Evolutionary conservation across 441 rosid species (phyloP), one percentile per base, ranked within the genome.

Genomic region (Pelargonium cotyledonis): DNA sequence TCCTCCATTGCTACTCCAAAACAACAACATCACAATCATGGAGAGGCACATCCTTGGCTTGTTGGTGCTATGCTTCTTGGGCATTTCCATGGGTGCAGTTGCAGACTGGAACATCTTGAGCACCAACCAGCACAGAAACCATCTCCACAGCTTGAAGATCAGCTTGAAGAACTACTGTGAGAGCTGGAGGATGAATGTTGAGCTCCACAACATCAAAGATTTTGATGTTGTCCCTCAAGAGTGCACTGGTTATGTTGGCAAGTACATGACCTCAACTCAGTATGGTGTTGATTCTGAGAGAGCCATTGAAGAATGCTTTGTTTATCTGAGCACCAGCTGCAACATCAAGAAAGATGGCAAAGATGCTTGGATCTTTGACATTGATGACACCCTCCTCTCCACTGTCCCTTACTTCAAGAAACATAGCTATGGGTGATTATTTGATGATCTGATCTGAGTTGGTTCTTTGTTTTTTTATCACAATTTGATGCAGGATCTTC

Each of bases 351-450:
- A 55, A 5, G 61, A 55, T 55, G 61, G 61, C 8, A 55, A 55
- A 55, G 61, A 55, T 55, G 61, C 61, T 55, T 55, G 61, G 61
- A 55, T 55, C 61, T 55, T 55, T 16, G 61, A 55, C 61, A 55
- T 55, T 18, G 61, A 55, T 55, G 61, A 55, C 61, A 55, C 61
- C 61, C 61, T 55, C 61, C 61, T 55, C 61, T 55, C 61, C 10
- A 15, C 61, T 15, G 61, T 55, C 19, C 61, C 61, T 18, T 55
- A 55, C 11, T 55, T 55, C 61, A 55, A 55, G 26, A 55, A 55
- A 16, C 61, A 55, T 18, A 9, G 26, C 8, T 55, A 16, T 11
- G 61, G 60, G 60, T 53, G 5, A 51, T 51, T n/a, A n/a, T n/a
- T n/a, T n/a, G n/a, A n/a, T n/a, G n/a, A n/a, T n/a, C n/a, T n/a